Percentiles rank a stretch among this genome's conserved stretches.
These are phyloP conservation scores for Vaccinium macrocarpon DNA, from an alignment of 148 eudicot genomes.

Conservation along the genomic window DNA sequence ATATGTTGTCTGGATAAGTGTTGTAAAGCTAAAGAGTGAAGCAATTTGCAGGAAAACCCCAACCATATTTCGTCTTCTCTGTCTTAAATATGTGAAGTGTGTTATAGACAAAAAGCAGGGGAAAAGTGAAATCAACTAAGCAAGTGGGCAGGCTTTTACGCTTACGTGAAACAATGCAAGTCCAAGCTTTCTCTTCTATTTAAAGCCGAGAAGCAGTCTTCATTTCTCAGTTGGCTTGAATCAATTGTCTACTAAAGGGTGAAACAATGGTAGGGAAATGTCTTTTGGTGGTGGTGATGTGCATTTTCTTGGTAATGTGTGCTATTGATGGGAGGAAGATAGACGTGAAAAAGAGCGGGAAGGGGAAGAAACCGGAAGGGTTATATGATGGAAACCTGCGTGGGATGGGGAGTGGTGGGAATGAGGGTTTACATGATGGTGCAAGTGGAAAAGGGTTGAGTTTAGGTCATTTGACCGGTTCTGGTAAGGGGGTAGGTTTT, in stretches of 20 bases:
- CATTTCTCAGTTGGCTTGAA: not conserved
- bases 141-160: not conserved
- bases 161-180: not conserved
- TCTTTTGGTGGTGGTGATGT: not conserved
- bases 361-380: conserved; percentile 12
- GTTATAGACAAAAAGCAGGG: not conserved
- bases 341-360: conserved; percentile 6
- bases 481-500: conserved; percentile 8
- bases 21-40: not conserved
- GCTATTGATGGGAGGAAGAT: conserved; percentile 15
- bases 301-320: not conserved
- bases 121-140: conserved; percentile 6
- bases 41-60: not conserved
- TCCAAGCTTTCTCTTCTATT: not conserved
- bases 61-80: not conserved
- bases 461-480: conserved; percentile 3
- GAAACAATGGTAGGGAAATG: not conserved
- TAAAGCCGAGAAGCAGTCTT: not conserved
- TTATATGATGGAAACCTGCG: conserved; percentile 6
- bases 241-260: not conserved
- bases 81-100: not conserved
- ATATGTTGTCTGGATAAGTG: not conserved
- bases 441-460: not conserved
- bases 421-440: not conserved
- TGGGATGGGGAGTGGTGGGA: not conserved